phyloP scores from a whole-genome alignment of 2,329 filamentous ascomycete species.

The Arachnomyces sp. region DNA sequence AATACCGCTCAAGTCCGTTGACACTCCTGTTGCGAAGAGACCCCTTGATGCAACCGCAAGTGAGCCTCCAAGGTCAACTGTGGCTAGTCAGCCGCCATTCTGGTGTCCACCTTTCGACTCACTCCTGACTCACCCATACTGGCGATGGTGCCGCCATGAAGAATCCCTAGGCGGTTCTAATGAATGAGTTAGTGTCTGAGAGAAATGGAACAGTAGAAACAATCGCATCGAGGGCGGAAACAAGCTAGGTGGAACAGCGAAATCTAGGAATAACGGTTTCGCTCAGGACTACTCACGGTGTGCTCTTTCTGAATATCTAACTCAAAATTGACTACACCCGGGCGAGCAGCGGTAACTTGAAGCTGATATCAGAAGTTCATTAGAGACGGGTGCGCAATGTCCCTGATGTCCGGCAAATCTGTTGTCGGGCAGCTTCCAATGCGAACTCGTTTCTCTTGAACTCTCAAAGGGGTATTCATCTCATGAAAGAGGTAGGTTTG shows the following conservation, averaged over 20 bases:
- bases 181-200: neutral
- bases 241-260: neutral
- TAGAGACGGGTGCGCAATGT: too few species aligned
- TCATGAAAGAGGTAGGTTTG: too few species aligned
- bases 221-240: neutral
- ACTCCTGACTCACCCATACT: constrained; percentile 41
- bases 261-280: neutral
- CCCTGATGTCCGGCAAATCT: neutral
- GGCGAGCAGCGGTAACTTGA: constrained; percentile 52
- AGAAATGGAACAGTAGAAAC: neutral
- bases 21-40: constrained; percentile 59
- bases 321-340: constrained; percentile 58
- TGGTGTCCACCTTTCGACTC: too few species aligned
- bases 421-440: too few species aligned
- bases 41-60: constrained; percentile 59
- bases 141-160: constrained; percentile 61
- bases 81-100: neutral
- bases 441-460: too few species aligned
- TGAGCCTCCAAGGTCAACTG: constrained; percentile 59
- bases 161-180: constrained; percentile 57
- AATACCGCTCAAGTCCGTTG: constrained; percentile 56
- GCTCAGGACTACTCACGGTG: too few species aligned
- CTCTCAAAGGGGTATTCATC: too few species aligned
- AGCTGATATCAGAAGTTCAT: constrained; percentile 38
- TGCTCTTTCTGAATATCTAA: constrained; percentile 58